Evolutionary conservation across 345 rosid genomes (phyloP).

Genomic region (Salix udensis): DNA sequence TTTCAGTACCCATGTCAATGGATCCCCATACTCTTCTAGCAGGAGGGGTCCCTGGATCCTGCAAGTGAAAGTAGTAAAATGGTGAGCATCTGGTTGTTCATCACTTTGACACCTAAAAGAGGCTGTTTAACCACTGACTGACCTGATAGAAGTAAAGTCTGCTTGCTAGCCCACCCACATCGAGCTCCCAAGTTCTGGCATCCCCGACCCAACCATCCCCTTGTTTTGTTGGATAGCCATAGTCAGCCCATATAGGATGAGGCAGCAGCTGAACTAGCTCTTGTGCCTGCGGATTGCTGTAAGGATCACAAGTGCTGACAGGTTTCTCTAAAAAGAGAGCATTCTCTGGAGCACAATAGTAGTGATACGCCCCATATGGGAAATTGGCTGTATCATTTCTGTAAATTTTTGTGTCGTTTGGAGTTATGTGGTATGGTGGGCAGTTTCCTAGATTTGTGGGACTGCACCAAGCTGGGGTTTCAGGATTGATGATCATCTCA

Average conservation of each 20-base stretch:
- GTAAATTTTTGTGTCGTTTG: conserved; percentile 24
- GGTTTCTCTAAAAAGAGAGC: conserved; percentile 25
- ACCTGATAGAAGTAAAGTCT: conserved; percentile 35
- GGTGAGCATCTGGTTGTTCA: not conserved
- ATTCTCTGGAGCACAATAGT: conserved; percentile 32
- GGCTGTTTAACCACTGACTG: not conserved
- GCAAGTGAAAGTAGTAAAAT: not conserved
- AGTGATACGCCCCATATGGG: conserved; percentile 32
- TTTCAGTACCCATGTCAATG: conserved; percentile 31
- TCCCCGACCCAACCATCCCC: conserved; percentile 34
- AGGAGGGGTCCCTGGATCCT: conserved; percentile 32
- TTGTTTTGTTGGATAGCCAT: conserved; percentile 30
- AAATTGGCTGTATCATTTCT: conserved; percentile 28
- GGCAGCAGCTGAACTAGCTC: conserved; percentile 35
- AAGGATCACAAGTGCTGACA: conserved; percentile 28
- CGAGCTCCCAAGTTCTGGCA: conserved; percentile 31
- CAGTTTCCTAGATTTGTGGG: conserved; percentile 9
- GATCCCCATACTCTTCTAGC: conserved; percentile 32
- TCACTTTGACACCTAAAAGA: not conserved
- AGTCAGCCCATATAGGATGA: conserved; percentile 33
- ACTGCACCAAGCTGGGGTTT: conserved; percentile 27
- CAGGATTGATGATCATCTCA: conserved; percentile 36
- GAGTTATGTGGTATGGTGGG: conserved; percentile 34
- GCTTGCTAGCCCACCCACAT: conserved; percentile 25
- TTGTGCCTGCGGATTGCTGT: conserved; percentile 35